Evolutionary conservation across 75 land plant species (phyloP).

Genomic region (Pinus albicaulis): DNA sequence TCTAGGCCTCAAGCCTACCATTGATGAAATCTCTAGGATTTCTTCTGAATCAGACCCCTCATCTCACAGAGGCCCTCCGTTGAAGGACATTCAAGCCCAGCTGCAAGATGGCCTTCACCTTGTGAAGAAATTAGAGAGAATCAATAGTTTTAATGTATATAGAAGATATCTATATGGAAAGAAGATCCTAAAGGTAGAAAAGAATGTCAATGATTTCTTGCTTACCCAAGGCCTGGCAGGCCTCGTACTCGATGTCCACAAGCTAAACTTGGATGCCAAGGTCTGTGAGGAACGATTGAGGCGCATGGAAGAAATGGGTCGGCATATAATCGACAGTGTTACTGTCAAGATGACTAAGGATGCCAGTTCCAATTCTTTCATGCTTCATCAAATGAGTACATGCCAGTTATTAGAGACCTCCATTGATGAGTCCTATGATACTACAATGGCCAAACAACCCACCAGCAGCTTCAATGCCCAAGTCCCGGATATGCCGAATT

Average conservation of each 20-base stretch:
- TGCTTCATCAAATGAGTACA: neutral
- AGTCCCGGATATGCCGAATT: neutral
- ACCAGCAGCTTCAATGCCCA: neutral
- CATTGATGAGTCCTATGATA: neutral
- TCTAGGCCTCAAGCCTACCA: neutral
- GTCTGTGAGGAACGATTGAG: neutral
- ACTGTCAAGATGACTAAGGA: neutral
- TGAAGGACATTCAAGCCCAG: neutral
- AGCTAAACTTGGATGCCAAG: neutral
- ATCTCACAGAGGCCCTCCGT: neutral
- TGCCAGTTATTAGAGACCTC: neutral
- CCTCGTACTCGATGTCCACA: neutral
- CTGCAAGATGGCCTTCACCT: constrained; percentile 5
- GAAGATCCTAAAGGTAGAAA: neutral
- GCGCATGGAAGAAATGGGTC: neutral
- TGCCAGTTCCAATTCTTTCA: neutral
- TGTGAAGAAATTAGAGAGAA: neutral
- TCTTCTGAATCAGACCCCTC: neutral
- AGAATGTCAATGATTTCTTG: neutral
- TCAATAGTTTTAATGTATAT: neutral
- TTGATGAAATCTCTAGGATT: neutral
- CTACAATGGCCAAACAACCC: neutral
- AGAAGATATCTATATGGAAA: constrained; percentile 1
- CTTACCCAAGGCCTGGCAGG: neutral
- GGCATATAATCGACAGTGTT: neutral